Conservation (phyloP, 768 basidiomycete species). For the Rhizopogon roseolus region DNA sequence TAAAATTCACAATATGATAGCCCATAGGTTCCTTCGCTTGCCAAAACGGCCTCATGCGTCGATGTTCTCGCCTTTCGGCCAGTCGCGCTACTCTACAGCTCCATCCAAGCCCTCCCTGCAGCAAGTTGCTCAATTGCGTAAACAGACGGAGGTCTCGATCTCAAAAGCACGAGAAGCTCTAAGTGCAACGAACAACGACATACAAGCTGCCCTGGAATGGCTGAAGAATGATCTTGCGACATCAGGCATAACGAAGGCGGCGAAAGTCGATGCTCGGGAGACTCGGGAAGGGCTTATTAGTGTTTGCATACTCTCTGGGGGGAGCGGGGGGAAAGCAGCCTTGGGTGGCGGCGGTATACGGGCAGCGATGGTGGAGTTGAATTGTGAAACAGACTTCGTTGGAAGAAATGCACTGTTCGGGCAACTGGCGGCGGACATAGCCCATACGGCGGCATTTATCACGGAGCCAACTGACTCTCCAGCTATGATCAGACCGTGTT, state of each 20-base stretch:
- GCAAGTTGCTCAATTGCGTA: constrained; percentile 83
- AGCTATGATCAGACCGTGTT: constrained; percentile 41
- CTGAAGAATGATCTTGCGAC: constrained; percentile 67
- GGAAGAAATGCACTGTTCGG: constrained; percentile 81
- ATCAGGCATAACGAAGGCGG: constrained; percentile 75
- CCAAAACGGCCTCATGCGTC: background rate
- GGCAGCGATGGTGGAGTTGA: constrained; percentile 86
- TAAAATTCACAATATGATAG: constrained; percentile 11
- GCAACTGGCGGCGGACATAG: constrained; percentile 70
- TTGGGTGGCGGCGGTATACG: constrained; percentile 46
- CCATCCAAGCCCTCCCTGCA: constrained; percentile 58
- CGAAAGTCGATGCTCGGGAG: constrained; percentile 72
- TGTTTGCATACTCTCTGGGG: constrained; percentile 67
- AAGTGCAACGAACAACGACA: constrained; percentile 62
- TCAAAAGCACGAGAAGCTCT: constrained; percentile 89
- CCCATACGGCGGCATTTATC: constrained; percentile 78
- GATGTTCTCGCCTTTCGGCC: background rate
- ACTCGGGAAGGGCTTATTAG: constrained; percentile 80
- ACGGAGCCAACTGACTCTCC: constrained; percentile 37
- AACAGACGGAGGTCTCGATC: constrained; percentile 76
- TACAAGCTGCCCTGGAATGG: constrained; percentile 75
- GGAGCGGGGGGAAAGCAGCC: constrained; percentile 35
- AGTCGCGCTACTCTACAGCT: constrained; percentile 45
- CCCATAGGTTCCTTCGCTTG: constrained; percentile 4
- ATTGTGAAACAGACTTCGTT: constrained; percentile 98